Base-by-base conservation (phyloP, 2,329 filamentous ascomycete genomes). In the Aspergillus puulaauensis region DNA sequence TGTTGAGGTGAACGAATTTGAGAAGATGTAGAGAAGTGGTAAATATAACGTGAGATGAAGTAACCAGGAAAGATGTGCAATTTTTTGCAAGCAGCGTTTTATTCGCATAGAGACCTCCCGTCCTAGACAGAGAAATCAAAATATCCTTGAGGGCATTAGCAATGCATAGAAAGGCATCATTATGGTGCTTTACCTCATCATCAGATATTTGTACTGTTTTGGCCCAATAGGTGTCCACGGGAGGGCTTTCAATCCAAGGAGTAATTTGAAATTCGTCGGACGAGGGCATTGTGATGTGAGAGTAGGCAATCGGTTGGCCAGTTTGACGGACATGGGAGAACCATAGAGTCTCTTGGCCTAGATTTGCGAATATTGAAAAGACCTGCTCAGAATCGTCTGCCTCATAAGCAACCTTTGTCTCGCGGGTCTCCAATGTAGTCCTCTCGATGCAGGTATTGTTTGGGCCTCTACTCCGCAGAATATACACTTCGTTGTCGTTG, bases 11-110 rank as follows among this genome's bases (percentile, higher is more conserved):
- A 14, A 97, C 88, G 73, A 97, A 97, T 74, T 99, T 99, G 61
- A 99, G 81, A 3, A 97, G 81, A 72, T 98, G 93, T 63, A 92
- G 92, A 59, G 88, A 92, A 0, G 95, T 99, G 0, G 95, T 99
- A 69, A 93, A 92, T 57, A 98, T 86, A 14, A 99, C 80, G 77
- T 98, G 93, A 19, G 86, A 85, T 0, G 87, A 81, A 0, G 93
- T 96, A 24, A 93, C 77, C 6, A 92, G 73, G 66, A 96, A 98
- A 0, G 95, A 99, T 0, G 93, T 98, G 74, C 92, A 96, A 66
- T 95, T 96, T 73, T 90, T 91, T 14, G 88, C 85, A 45, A 97
- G 78, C 5, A 90, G 79, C 15, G 83, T 85, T 3, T 87, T 86
- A 69, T 93, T 90, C 41, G 89, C 90, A 70, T 90, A 96, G 0